Base-by-base conservation (phyloP, 768 basidiomycete species). In the Mycena rosella region DNA sequence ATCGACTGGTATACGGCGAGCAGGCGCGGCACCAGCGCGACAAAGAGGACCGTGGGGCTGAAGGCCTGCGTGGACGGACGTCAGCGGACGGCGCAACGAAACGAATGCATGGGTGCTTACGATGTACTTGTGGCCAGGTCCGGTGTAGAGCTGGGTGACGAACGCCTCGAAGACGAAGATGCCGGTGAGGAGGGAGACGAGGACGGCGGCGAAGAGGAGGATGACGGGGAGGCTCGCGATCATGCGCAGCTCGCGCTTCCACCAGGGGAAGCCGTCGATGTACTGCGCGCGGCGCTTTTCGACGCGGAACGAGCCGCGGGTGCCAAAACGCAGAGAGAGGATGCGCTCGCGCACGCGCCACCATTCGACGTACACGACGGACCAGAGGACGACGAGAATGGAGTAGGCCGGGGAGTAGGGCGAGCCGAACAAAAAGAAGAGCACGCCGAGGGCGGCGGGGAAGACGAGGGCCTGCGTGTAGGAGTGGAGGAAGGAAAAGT, bases 91-190 rank as follows among this genome's bases (percentile, higher is more conserved):
- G 11, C 32, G 17, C n/a, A 59, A 44, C 6, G 34, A 42, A 38
- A 32, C 11, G n/a, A 9, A 26, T 22, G 53, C 26, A 26, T 13
- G 30, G 22, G n/a, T 5, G 84, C 94, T 76, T 72, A 96, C 96
- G 18, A 97, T 85, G 63, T 91, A 84, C 67, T 89, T 81, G 72
- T 91, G 86, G 15, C 94, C 95, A 9, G 95, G 92, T 0, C 98
- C 98, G 30, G 91, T 89, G 79, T 98, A 99, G 15, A 98, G 80
- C 49, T 92, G 85, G 0, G 91, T 91, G 11, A 98, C 91, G 70
- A 99, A 96, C 0, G 96, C 96, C 76, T 97, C 96, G 56, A 97
- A 85, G 22, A 94, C 83, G 75, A 96, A 96, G 40, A 97, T 95
- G 8, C 82, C 88, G 1, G 94, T 94, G 71, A 98, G 81, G 52